A percentile compares a stretch with the other conserved stretches of the same genome.
Conservation (phyloP, 1,284 basidiomycete species). For the Phellinidium pouzarii region DNA sequence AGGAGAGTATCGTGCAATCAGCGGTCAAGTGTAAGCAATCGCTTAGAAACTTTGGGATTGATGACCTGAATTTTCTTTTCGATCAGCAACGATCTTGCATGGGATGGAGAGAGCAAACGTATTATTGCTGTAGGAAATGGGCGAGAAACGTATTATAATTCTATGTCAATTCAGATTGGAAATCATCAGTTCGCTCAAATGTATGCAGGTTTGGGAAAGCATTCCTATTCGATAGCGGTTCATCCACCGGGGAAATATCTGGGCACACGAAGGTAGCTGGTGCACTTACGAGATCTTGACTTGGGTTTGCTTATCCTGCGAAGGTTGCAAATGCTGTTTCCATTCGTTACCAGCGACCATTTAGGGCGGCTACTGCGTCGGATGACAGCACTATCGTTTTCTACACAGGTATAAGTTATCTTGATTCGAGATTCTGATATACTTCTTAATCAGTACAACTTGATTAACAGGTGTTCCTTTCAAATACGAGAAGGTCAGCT, state of each 20-base stretch:
- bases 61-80: background rate
- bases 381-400: slow-evolving; percentile 84
- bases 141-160: slow-evolving; percentile 66
- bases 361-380: slow-evolving; percentile 81
- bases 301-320: background rate
- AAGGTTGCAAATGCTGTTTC: slow-evolving; percentile 85
- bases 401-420: slow-evolving; percentile 51
- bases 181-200: background rate
- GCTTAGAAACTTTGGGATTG: background rate
- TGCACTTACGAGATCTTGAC: background rate
- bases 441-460: slow-evolving; percentile 16
- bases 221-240: slow-evolving; percentile 84
- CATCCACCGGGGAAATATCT: slow-evolving; percentile 87
- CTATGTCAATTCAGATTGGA: slow-evolving; percentile 6
- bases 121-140: slow-evolving; percentile 97
- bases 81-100: slow-evolving; percentile 82
- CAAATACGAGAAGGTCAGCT: slow-evolving; percentile 76
- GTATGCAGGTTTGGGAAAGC: slow-evolving; percentile 73
- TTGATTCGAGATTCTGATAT: slow-evolving; percentile 8
- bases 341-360: slow-evolving; percentile 87
- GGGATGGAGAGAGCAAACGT: slow-evolving; percentile 96
- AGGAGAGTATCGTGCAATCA: slow-evolving; percentile 77
- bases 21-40: slow-evolving; percentile 70
- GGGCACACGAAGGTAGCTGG: slow-evolving; percentile 81
- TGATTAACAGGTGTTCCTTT: slow-evolving; percentile 65